Conservation (phyloP, 1,284 basidiomycete species). For the Microbotryum intermedium region DNA sequence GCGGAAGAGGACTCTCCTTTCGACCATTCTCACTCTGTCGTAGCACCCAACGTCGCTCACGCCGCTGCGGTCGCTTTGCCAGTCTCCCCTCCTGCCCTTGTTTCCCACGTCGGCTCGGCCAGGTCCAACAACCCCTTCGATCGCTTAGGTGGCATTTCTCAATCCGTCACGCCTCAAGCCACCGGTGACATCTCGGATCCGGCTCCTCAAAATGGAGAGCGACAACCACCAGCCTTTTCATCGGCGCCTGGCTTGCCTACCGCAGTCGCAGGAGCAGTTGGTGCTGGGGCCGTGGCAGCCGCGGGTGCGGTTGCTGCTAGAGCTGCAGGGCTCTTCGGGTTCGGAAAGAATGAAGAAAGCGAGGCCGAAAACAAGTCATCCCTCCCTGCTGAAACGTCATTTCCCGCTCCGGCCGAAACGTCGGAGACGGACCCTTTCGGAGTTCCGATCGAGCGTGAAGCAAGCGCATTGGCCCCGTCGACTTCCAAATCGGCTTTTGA, state of each 20-base stretch:
- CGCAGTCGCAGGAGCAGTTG: constrained; percentile 34
- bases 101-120: constrained; percentile 41
- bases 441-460: constrained; percentile 5
- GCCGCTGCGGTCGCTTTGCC: constrained; percentile 57
- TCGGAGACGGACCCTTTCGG: neutral
- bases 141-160: constrained; percentile 50
- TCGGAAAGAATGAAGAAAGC: constrained; percentile 4
- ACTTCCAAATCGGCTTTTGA: constrained; percentile 45
- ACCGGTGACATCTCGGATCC: constrained; percentile 10
- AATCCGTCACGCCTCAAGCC: constrained; percentile 13
- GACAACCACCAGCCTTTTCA: neutral
- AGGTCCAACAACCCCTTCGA: constrained; percentile 95
- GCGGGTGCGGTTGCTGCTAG: constrained; percentile 32
- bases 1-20: constrained; percentile 11
- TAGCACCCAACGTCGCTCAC: constrained; percentile 20
- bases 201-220: neutral
- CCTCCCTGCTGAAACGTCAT: constrained; percentile 16
- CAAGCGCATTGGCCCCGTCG: constrained; percentile 13
- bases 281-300: constrained; percentile 34
- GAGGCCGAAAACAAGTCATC: constrained; percentile 12
- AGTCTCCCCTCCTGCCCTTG: constrained; percentile 49
- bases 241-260: constrained; percentile 3
- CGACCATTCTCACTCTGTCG: constrained; percentile 20
- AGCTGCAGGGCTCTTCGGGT: constrained; percentile 3
- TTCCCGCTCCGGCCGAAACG: neutral